Conservation (phyloP, 2,329 filamentous ascomycete genomes). For the Bipolaris sorokiniana region DNA sequence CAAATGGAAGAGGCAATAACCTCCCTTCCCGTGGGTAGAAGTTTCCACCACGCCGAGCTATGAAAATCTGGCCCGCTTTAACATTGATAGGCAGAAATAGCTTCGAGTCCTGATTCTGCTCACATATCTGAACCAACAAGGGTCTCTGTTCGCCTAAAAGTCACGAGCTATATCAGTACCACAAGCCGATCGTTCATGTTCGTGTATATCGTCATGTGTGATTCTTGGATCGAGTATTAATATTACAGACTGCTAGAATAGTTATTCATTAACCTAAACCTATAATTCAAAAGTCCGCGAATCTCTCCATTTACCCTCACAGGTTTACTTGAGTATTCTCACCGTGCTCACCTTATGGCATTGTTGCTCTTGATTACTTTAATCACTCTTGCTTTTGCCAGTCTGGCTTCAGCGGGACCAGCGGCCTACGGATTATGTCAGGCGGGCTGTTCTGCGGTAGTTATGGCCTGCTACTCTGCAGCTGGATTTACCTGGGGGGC, state of each 20-base stretch:
- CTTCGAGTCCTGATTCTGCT: neutral
- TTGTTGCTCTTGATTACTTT: neutral
- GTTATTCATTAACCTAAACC: neutral
- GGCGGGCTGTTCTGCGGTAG: conserved; percentile 54
- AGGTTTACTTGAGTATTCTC: neutral
- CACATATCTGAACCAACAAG: neutral
- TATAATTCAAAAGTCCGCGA: neutral
- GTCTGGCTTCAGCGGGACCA: conserved; percentile 35
- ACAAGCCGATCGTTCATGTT: neutral
- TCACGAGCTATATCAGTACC: neutral
- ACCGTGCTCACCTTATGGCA: neutral
- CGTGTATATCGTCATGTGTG: neutral
- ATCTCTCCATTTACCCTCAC: neutral
- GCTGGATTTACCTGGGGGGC: conserved; percentile 54
- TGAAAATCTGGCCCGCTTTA: neutral
- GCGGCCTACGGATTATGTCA: conserved; percentile 56
- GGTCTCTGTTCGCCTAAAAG: neutral
- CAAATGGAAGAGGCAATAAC: neutral
- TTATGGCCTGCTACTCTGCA: conserved; percentile 56
- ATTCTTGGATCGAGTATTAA: neutral
- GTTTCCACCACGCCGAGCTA: neutral
- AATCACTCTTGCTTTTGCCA: neutral
- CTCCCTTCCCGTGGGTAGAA: neutral
- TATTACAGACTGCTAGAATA: neutral
- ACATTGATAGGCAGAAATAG: neutral